phyloP scores from a whole-genome alignment of 2,329 filamentous ascomycete genomes.

The Sphaceloma murrayae region DNA sequence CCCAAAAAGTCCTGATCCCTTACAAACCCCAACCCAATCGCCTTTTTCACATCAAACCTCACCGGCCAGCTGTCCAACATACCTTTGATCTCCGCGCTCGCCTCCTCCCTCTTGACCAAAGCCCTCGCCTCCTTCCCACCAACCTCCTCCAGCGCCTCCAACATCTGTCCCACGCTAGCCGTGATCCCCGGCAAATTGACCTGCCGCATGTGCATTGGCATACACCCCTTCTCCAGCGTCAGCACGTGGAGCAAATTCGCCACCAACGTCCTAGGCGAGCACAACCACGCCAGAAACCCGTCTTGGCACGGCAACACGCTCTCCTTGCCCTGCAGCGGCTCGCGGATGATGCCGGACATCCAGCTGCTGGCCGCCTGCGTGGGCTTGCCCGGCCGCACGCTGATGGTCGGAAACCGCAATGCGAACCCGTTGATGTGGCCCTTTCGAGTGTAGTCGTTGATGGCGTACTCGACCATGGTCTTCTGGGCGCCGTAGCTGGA shows the following conservation, averaged over 20 bases:
- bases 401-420: conserved; percentile 43
- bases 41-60: conserved; percentile 47
- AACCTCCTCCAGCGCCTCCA: conserved; percentile 47
- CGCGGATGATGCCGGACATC: conserved; percentile 45
- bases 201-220: conserved; percentile 41
- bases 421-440: conserved; percentile 40
- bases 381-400: conserved; percentile 42
- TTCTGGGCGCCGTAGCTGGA: conserved; percentile 44
- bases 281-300: conserved; percentile 49
- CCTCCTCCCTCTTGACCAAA: conserved; percentile 43
- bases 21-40: conserved; percentile 44
- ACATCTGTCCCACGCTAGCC: conserved; percentile 47
- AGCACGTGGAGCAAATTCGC: conserved; percentile 46
- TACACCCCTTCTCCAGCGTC: conserved; percentile 41
- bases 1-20: conserved; percentile 41
- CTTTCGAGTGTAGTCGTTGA: conserved; percentile 45
- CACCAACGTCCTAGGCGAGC: conserved; percentile 45
- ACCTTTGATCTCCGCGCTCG: conserved; percentile 40
- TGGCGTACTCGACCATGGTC: conserved; percentile 40
- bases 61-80: conserved; percentile 50
- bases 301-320: conserved; percentile 43
- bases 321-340: conserved; percentile 43
- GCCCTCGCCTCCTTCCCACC: conserved; percentile 44
- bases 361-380: conserved; percentile 45
- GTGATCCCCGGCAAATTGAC: conserved; percentile 47